phyloP scores from a whole-genome alignment of 495 filamentous ascomycete species.

The Geopyxis carbonaria region DNA sequence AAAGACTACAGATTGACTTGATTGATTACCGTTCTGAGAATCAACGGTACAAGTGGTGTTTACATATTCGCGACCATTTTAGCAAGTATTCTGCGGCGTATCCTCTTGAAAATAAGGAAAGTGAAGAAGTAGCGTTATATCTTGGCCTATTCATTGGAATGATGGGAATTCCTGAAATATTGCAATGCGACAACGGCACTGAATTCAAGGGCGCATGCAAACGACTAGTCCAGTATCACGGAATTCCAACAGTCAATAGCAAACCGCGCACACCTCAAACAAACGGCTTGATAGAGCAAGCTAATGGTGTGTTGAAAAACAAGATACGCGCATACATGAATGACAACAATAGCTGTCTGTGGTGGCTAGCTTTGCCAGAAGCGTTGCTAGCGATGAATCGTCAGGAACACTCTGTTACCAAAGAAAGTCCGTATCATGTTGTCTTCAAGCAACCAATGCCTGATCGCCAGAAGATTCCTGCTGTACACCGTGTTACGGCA shows the following conservation, averaged over 20 bases:
- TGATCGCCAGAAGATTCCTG: too few relatives aligned
- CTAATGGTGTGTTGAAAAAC: slow-evolving; percentile 1
- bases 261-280: neutral
- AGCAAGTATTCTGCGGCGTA: neutral
- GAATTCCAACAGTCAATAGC: slow-evolving; percentile 1
- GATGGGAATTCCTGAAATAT: neutral
- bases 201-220: slow-evolving; percentile 1
- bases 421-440: neutral
- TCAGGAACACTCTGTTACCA: neutral
- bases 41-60: neutral
- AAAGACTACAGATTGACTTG: neutral
- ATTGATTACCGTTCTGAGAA: neutral
- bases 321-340: neutral
- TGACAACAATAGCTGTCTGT: neutral
- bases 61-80: neutral
- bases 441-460: too few relatives aligned
- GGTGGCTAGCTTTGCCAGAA: neutral
- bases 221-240: neutral
- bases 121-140: neutral
- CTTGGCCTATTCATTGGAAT: neutral
- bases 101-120: neutral
- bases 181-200: slow-evolving; percentile 5
- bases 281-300: slow-evolving; percentile 6
- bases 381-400: neutral
- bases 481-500: too few relatives aligned